These are phyloP conservation scores for Stentor coeruleus DNA, from an alignment of 73 alveolate species.

Conservation along the genomic window DNA sequence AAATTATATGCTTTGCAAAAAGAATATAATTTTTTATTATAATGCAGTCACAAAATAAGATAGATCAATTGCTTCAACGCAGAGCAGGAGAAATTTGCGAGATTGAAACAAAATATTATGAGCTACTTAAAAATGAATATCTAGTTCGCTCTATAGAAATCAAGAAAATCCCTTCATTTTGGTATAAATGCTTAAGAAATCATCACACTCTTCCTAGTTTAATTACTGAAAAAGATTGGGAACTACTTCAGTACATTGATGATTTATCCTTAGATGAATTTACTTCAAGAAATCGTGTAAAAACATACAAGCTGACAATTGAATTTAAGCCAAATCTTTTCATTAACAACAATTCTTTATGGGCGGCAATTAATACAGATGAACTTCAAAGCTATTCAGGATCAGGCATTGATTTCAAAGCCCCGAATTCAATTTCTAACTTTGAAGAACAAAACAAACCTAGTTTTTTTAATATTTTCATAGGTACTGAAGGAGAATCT, in stretches of 20 bases:
- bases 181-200: not conserved
- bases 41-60: not conserved
- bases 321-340: conserved; percentile 9
- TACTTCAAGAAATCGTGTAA: not conserved
- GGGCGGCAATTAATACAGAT: conserved; percentile 23
- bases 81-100: conserved; percentile 13
- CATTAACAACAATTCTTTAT: not conserved
- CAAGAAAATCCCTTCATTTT: conserved; percentile 14
- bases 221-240: not conserved
- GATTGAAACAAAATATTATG: not conserved
- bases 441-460: conserved; percentile 6
- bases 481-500: not conserved
- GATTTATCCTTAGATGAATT: conserved; percentile 8
- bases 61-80: not conserved
- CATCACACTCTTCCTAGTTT: conserved; percentile 8
- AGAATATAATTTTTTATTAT: too few species aligned
- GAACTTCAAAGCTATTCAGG: not conserved
- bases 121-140: not conserved
- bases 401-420: conserved; percentile 14
- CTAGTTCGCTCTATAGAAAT: not conserved
- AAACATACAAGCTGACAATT: not conserved
- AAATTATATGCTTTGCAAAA: too few species aligned
- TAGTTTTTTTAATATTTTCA: not conserved
- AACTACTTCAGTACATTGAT: not conserved
- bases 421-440: not conserved